Conservation (phyloP, 2,329 filamentous ascomycete genomes). For the Thielaviopsis populi region DNA sequence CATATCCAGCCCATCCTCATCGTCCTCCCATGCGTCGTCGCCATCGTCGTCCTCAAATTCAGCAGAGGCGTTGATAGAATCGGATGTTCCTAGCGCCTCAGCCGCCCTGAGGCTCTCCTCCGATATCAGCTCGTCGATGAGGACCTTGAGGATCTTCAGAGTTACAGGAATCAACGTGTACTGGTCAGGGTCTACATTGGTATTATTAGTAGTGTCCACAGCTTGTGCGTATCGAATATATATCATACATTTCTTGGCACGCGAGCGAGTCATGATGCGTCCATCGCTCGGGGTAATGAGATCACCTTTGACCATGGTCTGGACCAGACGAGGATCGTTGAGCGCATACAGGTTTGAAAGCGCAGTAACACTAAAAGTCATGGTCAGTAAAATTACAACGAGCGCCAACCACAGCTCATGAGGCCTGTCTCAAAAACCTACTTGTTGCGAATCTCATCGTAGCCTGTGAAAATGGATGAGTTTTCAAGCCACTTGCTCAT, state of each 20-base stretch:
- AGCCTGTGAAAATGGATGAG: constrained; percentile 92
- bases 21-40: constrained; percentile 63
- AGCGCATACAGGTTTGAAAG: constrained; percentile 82
- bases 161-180: constrained; percentile 78
- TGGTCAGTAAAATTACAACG: constrained; percentile 23
- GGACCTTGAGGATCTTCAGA: constrained; percentile 90
- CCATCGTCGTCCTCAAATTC: constrained; percentile 39
- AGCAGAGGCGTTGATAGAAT: constrained; percentile 43
- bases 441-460: constrained; percentile 95
- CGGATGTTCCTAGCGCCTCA: constrained; percentile 47
- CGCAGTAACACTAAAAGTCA: constrained; percentile 57
- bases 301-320: constrained; percentile 81
- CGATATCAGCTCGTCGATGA: constrained; percentile 79
- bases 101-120: constrained; percentile 53
- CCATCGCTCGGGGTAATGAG: constrained; percentile 66
- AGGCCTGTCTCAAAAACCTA: constrained; percentile 30
- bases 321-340: constrained; percentile 62
- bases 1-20: constrained; percentile 78
- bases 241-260: constrained; percentile 60
- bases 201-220: constrained; percentile 17
- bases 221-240: constrained; percentile 15
- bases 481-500: constrained; percentile 94
- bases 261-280: constrained; percentile 84
- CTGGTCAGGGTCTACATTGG: constrained; percentile 57
- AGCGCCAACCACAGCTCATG: constrained; percentile 16